Evolutionary conservation across 495 filamentous ascomycete genomes (phyloP), one percentile per base, ranked within the genome.

Genomic region (Penicillium desertorum): DNA sequence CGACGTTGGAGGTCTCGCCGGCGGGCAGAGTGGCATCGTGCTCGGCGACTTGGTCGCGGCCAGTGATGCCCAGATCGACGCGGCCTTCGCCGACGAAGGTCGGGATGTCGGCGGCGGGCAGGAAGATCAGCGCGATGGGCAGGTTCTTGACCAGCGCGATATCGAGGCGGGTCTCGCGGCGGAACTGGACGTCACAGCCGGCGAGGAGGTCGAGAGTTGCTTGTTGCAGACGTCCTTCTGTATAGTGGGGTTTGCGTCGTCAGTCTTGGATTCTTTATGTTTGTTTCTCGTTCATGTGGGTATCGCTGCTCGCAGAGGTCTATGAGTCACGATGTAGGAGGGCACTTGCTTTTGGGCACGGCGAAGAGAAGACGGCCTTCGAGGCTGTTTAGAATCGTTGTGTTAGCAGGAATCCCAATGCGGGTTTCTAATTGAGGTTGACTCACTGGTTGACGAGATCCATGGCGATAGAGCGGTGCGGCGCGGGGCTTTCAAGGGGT

Each of bases 71-170:
- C 6, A 98, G 74, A 67, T 95, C 92, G 14, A 98, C 94, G 49
- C 88, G 84, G 29, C 94, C 94, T 70, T 97, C 92, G 27, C 92
- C 94, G 43, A 98, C 91, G 62, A 97, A 98, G 51, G 89, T 93
- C 25, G 94, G 95, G 67, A 98, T 98, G 71, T 98, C 94, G 53
- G 90, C 92, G 34, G 91, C 94, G 23, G 94, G 94, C 37, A 98
- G 90, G 81, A 98, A 98, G 73, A 98, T 84, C 59, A 98, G 89
- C 12, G 93, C 95, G 58, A 98, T 90, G 30, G 89, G 90, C 32
- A 92, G 84, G 76, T 98, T 98, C 78, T 94, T 89, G 68, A 96
- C 92, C 20, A 98, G 84, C 14, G 94, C 94, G 72, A 98, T 96
- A 73, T 98, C 94, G 59, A 96, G 88, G 48, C 94, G 89, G 70